These are phyloP conservation scores for Termitomyces bulborhizus DNA, from an alignment of 768 basidiomycete genomes.

Conservation along the genomic window DNA sequence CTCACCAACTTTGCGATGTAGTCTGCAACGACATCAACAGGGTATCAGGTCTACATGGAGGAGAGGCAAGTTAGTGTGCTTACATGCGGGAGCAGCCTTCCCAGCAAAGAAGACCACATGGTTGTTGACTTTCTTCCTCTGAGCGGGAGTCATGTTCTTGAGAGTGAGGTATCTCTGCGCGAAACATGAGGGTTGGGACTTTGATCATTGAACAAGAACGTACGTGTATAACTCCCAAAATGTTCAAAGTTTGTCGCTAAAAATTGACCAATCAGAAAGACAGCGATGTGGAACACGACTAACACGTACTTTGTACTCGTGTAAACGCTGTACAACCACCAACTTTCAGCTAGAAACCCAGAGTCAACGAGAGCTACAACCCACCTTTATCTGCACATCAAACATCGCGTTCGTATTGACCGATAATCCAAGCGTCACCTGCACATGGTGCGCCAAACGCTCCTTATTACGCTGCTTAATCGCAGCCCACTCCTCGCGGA, in stretches of 20 bases:
- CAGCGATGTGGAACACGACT: no score
- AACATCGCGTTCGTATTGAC: slow-evolving; percentile 78
- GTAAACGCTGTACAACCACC: slow-evolving; percentile 54
- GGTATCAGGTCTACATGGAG: not conserved
- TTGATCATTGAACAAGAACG: slow-evolving; percentile 13
- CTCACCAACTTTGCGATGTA: slow-evolving; percentile 85
- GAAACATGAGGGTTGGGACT: not conserved
- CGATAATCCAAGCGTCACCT: slow-evolving; percentile 60
- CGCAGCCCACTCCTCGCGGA: slow-evolving; percentile 75
- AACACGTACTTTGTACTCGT: slow-evolving; percentile 76
- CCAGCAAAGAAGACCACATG: slow-evolving; percentile 96
- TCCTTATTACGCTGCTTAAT: slow-evolving; percentile 92
- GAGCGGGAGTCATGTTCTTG: slow-evolving; percentile 71
- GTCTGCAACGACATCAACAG: slow-evolving; percentile 35
- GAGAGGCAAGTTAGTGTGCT: slow-evolving; percentile 18
- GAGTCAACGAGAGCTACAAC: slow-evolving; percentile 4
- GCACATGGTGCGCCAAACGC: slow-evolving; percentile 71
- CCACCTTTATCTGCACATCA: slow-evolving; percentile 85
- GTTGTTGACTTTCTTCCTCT: slow-evolving; percentile 79
- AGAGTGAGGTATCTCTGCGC: slow-evolving; percentile 70
- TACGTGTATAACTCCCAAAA: slow-evolving; percentile 84
- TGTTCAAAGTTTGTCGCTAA: slow-evolving; percentile 91
- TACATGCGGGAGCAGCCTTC: slow-evolving; percentile 92
- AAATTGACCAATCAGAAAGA: not conserved
- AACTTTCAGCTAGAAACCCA: not conserved